phyloP scores from a whole-genome alignment of 305 asterid species.

The Rubia occidens region DNA sequence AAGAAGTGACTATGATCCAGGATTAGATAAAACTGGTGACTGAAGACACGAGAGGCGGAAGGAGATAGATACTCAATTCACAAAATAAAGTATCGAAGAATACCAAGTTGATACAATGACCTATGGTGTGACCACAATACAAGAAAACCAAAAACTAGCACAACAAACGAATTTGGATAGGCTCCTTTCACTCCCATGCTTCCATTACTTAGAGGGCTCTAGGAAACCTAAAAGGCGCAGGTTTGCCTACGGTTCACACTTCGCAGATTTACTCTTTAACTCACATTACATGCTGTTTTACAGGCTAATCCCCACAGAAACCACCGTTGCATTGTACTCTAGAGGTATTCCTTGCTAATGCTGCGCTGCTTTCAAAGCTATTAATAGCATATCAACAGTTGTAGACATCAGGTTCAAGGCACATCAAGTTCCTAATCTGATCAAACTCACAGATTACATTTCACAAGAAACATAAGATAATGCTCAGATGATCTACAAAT shows the following conservation, averaged over 20 bases:
- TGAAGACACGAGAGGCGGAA: too few relatives aligned
- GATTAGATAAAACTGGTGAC: not conserved
- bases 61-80: not conserved
- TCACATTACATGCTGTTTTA: not conserved
- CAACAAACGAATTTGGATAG: not conserved
- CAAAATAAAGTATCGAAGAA: not conserved
- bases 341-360: not conserved
- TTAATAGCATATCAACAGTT: not conserved
- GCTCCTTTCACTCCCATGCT: not conserved
- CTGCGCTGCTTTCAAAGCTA: not conserved
- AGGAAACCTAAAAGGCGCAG: not conserved
- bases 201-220: not conserved
- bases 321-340: not conserved
- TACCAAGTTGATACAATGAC: not conserved
- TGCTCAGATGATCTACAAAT: not conserved
- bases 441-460: not conserved
- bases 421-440: not conserved
- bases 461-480: not conserved
- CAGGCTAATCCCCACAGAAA: not conserved
- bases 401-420: not conserved
- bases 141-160: not conserved
- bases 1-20: constrained; percentile 12
- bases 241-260: not conserved
- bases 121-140: not conserved
- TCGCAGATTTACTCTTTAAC: not conserved